Percentiles rank a stretch among this genome's conserved stretches.
Evolutionary conservation across 495 filamentous ascomycete genomes (phyloP).

Genomic region (Geoglossum glabrum): DNA sequence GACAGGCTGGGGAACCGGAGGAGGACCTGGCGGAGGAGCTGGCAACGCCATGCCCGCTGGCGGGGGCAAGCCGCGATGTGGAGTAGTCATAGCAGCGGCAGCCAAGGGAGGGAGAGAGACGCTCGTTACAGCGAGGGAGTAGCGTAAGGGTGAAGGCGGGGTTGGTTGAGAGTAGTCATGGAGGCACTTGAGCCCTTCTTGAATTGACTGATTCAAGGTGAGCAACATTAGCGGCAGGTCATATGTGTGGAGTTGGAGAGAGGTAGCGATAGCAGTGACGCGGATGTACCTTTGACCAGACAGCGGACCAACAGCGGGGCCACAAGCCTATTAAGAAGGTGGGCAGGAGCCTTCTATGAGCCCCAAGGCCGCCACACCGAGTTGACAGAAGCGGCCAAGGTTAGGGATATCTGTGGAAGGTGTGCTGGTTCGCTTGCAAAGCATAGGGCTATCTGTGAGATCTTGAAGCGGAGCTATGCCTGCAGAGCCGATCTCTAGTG

Average conservation of each 20-base stretch:
- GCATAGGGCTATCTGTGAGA: conserved; percentile 2
- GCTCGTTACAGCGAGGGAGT: conserved; percentile 34
- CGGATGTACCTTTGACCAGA: not conserved
- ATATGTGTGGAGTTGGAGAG: not conserved
- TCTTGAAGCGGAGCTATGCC: conserved; percentile 1
- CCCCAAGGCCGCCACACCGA: not conserved
- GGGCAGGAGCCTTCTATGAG: not conserved
- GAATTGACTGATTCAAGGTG: conserved; percentile 43
- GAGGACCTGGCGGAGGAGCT: conserved; percentile 20
- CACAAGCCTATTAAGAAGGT: not conserved
- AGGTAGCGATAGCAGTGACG: not conserved
- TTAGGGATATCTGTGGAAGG: not conserved
- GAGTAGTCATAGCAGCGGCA: conserved; percentile 39
- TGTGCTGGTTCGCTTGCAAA: not conserved
- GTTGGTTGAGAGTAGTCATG: conserved; percentile 46
- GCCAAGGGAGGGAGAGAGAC: conserved; percentile 22
- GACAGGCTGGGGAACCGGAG: conserved; percentile 12
- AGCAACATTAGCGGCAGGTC: conserved; percentile 31
- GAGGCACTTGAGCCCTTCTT: conserved; percentile 44
- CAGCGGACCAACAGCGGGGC: not conserved
- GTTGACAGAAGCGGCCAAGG: not conserved
- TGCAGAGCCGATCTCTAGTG: not conserved
- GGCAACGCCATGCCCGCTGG: conserved; percentile 51
- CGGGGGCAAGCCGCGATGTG: conserved; percentile 56
- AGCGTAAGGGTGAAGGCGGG: conserved; percentile 35